These are phyloP conservation scores for Pestalotiopsis sp. DNA, from an alignment of 2,329 filamentous ascomycete genomes.

Conservation along the genomic window DNA sequence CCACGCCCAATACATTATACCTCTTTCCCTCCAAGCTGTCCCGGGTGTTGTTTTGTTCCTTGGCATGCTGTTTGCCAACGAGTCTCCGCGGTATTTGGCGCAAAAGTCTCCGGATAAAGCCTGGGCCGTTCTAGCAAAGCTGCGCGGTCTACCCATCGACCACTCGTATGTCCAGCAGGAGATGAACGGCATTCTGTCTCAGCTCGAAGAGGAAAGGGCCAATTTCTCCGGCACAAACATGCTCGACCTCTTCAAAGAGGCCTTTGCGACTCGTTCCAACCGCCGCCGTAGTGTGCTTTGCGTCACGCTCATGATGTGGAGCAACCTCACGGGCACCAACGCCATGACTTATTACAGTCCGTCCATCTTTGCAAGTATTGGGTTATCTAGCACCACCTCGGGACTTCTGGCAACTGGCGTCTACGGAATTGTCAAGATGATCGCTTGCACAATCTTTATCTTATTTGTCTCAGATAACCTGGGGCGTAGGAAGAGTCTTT, in stretches of 20 bases:
- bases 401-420: constrained; percentile 74
- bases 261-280: constrained; percentile 39
- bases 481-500: constrained; percentile 61
- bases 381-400: constrained; percentile 56
- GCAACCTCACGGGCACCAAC: constrained; percentile 53
- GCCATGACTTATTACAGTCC: constrained; percentile 68
- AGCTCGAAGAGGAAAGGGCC: constrained; percentile 50
- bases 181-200: constrained; percentile 44
- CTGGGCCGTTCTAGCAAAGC: constrained; percentile 53
- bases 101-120: constrained; percentile 70
- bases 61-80: constrained; percentile 63
- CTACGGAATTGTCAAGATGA: constrained; percentile 73
- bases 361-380: constrained; percentile 68
- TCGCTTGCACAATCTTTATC: constrained; percentile 65
- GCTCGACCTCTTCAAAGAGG: constrained; percentile 38
- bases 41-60: constrained; percentile 63
- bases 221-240: constrained; percentile 48
- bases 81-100: constrained; percentile 68
- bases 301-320: constrained; percentile 53
- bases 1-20: constrained; percentile 55
- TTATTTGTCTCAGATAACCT: constrained; percentile 70
- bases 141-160: constrained; percentile 54
- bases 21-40: constrained; percentile 65
- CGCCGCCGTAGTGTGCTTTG: constrained; percentile 51
- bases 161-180: constrained; percentile 57